Evolutionary conservation across 2,329 filamentous ascomycete species (phyloP), one percentile per base, ranked within the genome.

Genomic region (Macroventuria anomochaeta): DNA sequence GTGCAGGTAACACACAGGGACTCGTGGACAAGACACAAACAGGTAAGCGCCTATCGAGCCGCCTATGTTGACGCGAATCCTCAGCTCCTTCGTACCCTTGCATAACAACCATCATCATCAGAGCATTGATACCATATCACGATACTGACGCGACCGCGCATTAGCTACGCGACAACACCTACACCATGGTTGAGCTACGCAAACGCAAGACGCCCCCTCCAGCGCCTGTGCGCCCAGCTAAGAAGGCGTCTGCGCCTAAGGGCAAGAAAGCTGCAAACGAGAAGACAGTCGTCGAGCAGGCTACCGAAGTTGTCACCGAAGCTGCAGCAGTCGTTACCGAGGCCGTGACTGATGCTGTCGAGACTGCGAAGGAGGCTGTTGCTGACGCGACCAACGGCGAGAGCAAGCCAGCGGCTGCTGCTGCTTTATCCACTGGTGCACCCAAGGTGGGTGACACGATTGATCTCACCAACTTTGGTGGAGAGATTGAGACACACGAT

Each of bases 401-500:
- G 41, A 58, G 57, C 4, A 71, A 68, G 46, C 59, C 63, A 31
- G 61, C 65, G 18, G 53, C 63, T n/a, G 38, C 53, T 39, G 43
- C 38, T 23, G 51, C 21, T 20, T 28, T 44, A 6, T 31, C 47
- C 32, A 20, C 41, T 21, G 61, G 66, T 44, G 53, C 66, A 40
- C 70, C 68, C 46, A 73, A 73, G 55, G 76, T 79, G 25, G 84
- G 83, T 59, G 79, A 84, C 58, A 80, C 71, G 21, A 76, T 88
- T 59, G 69, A 77, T 41, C 74, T 87, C 43, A 76, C 82, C 12
- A 73, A 71, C 25, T 87, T 87, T 63, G 84, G 84, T 51, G 84
- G 83, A 49, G 87, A 95, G 70, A 79, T 99, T 59, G 86, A 95
- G 80, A 95, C 88, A 58, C 87, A 97, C 62, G 91, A 96, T 60